Evolutionary conservation across 805 yeast species (phyloP), one percentile per base, ranked within the genome.

Genomic region (Wickerhamomyces chambardii): DNA sequence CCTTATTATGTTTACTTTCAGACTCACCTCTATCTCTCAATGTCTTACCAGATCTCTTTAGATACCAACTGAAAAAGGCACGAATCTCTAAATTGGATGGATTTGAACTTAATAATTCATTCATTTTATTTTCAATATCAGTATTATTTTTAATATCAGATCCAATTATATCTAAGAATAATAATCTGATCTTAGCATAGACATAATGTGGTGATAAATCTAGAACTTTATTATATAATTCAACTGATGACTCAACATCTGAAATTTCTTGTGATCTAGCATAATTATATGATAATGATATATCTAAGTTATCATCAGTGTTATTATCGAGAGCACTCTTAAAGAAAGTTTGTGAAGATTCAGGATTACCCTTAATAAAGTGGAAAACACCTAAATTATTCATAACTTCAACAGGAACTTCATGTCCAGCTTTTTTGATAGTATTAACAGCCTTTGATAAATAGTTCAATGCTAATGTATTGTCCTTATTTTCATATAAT

Each of bases 41-140:
- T n/a, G 49, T 50, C 42, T 66, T 71, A 44, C 68, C 68, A 22
- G 81, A 78, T 50, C 72, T 74, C 41, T 59, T 65, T 45, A 87
- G 63, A 50, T 75, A 85, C 97, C 97, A 92, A 24, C 95, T 92
- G 55, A 83, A 85, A 46, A 92, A 83, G 0, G 97, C 82, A 42
- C 98, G 77, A 2, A 85, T 78, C 53, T 89, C 96, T 40, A 86
- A 60, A 50, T 85, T 74, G 9, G 75, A 72, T 2, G 75, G 68
- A 40, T 74, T 66, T 12, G 65, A 57, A 4, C 61, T 57, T 34
- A 90, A 57, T 5, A 92, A 59, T 3, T 61, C 50, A 29, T 71
- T 66, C 39, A 85, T 63, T 41, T 77, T 79, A 5, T 66, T 53
- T 32, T 68, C 73, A 7, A 79, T 63, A 17, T 49, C 55, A 15